phyloP scores from a whole-genome alignment of 768 basidiomycete species.

The Leucosporidium creatinivorum region DNA sequence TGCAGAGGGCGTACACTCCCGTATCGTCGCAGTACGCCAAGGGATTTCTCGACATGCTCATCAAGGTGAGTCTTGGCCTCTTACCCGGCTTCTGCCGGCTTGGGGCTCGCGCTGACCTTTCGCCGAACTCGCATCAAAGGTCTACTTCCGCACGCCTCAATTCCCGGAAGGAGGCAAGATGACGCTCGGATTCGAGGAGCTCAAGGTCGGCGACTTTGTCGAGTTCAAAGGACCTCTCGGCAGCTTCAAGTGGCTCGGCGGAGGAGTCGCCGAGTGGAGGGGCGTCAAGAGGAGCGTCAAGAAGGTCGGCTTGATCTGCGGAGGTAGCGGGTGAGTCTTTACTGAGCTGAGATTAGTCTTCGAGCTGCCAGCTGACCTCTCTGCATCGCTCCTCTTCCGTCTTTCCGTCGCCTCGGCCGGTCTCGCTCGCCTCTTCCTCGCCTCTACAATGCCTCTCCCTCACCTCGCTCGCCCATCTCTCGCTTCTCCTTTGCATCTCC shows the following conservation, averaged over 20 bases:
- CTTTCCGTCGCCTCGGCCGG: background rate
- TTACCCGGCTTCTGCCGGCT: background rate
- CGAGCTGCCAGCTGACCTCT: no score
- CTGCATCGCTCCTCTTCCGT: background rate
- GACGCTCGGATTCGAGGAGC: slow-evolving; percentile 49
- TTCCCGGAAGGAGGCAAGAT: slow-evolving; percentile 50
- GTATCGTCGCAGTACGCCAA: slow-evolving; percentile 46
- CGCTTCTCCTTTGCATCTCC: slow-evolving; percentile 13
- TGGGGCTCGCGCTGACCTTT: background rate
- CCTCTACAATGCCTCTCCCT: slow-evolving; percentile 33
- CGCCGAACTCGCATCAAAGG: background rate
- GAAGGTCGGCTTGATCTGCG: slow-evolving; percentile 54
- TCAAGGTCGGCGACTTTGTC: slow-evolving; percentile 49
- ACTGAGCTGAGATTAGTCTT: no score
- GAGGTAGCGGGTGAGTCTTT: slow-evolving; percentile 49
- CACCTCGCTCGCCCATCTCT: no score
- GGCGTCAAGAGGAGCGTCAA: slow-evolving; percentile 42
- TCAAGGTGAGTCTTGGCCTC: slow-evolving; percentile 41
- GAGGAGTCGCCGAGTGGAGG: slow-evolving; percentile 44
- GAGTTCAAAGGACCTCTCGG: slow-evolving; percentile 59
- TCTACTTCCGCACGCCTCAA: slow-evolving; percentile 30
- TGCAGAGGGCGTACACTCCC: slow-evolving; percentile 58
- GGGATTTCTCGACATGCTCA: slow-evolving; percentile 51
- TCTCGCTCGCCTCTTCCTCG: background rate
- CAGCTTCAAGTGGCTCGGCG: slow-evolving; percentile 51